These are phyloP conservation scores for Rosa rugosa DNA, from an alignment of 306 rosid genomes.

Conservation along the genomic window DNA sequence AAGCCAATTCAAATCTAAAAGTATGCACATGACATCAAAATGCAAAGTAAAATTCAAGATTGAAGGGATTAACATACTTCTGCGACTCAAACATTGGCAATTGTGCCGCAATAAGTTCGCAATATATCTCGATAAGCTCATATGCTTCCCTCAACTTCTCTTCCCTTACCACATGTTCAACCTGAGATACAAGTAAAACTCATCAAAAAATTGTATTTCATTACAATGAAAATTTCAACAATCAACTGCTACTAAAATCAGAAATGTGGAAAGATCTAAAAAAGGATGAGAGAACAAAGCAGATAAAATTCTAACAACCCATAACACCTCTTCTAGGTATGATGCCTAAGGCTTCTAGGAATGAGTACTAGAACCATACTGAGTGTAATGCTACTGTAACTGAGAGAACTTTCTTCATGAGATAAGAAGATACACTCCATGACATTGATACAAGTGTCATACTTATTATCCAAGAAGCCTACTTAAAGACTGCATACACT, in stretches of 20 bases:
- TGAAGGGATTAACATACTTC: conserved; percentile 50
- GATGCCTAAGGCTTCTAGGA: too few species aligned
- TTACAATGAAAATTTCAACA: not conserved
- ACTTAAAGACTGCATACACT: too few species aligned
- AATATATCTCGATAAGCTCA: conserved; percentile 83
- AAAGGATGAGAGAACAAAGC: too few species aligned
- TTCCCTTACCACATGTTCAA: conserved; percentile 93
- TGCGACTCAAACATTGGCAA: conserved; percentile 88
- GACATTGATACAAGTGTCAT: too few species aligned
- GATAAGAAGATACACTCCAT: too few species aligned
- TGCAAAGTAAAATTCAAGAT: not conserved
- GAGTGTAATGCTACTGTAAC: too few species aligned
- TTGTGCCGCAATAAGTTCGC: conserved; percentile 86
- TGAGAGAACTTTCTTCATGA: too few species aligned
- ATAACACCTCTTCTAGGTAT: too few species aligned
- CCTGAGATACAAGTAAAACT: conserved; percentile 41
- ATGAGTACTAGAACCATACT: too few species aligned
- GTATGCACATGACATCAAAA: conserved; percentile 8
- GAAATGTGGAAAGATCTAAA: too few species aligned
- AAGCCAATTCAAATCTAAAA: not conserved
- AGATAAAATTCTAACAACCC: too few species aligned
- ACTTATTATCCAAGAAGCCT: too few species aligned
- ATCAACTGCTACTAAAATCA: not conserved
- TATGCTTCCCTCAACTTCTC: conserved; percentile 89
- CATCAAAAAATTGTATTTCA: not conserved